Conservation (phyloP, 768 basidiomycete species). For the Inosperma sp. region DNA sequence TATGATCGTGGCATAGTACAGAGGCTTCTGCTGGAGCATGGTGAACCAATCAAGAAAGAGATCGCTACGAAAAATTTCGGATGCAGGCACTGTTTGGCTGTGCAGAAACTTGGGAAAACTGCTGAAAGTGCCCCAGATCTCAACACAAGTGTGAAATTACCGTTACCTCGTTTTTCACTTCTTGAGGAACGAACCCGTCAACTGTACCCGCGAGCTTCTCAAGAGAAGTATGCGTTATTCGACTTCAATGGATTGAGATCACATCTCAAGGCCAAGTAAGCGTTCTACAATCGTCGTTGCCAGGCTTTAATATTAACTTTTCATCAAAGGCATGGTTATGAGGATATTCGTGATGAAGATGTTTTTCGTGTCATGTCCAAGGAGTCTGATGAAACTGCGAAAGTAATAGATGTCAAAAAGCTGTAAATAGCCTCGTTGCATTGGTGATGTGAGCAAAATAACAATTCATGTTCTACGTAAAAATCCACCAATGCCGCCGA, state of each 20-base stretch:
- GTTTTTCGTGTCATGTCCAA: conserved; percentile 28
- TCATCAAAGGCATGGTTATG: conserved; percentile 44
- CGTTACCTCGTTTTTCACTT: no score
- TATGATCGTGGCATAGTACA: conserved; percentile 20
- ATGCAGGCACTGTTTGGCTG: conserved; percentile 49
- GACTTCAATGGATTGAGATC: conserved; percentile 56
- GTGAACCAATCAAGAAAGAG: conserved; percentile 16
- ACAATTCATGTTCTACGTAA: conserved; percentile 41
- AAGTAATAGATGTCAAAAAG: no score
- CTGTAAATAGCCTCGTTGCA: neutral
- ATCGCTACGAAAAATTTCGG: conserved; percentile 40
- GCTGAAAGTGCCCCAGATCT: neutral
- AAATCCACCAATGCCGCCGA: conserved; percentile 77
- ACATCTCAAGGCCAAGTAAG: conserved; percentile 60
- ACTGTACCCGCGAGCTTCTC: conserved; percentile 11
- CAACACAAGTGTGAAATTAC: no score
- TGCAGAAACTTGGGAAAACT: conserved; percentile 11
- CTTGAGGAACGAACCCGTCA: conserved; percentile 12
- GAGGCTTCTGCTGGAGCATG: conserved; percentile 12
- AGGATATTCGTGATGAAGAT: conserved; percentile 51
- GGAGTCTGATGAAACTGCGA: neutral
- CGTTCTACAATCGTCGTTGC: neutral
- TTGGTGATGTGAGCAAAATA: neutral
- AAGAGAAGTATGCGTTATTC: conserved; percentile 29
- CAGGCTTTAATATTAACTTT: neutral